phyloP scores from a whole-genome alignment of 768 basidiomycete species.

The Mycena crocata region DNA sequence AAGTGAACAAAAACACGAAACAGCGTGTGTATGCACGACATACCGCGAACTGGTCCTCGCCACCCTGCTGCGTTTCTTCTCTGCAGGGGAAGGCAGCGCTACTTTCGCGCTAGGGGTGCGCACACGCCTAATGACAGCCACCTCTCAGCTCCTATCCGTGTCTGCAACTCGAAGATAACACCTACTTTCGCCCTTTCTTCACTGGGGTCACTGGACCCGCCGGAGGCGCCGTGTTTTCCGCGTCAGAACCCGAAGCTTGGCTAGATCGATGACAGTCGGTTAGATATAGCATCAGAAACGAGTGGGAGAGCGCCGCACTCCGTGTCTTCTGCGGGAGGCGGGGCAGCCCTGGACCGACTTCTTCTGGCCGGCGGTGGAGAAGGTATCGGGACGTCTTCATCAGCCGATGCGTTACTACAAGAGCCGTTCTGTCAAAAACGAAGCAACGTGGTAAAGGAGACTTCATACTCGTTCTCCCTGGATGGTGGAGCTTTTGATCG shows the following conservation, averaged over 20 bases:
- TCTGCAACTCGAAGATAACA: background rate
- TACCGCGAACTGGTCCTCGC: background rate
- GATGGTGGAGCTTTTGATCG: conserved; percentile 12
- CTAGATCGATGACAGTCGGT: background rate
- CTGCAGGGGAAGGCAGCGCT: conserved; percentile 27
- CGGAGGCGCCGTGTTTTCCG: conserved; percentile 12
- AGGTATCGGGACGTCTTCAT: background rate
- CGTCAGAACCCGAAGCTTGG: conserved; percentile 9
- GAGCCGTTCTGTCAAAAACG: no score
- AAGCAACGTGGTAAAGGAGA: background rate
- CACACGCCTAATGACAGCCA: conserved; percentile 21
- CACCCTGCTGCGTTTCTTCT: conserved; percentile 22
- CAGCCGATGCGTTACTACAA: background rate
- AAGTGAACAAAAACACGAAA: background rate
- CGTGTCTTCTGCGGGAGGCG: conserved; percentile 2
- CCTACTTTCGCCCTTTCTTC: conserved; percentile 29
- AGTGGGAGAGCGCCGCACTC: background rate
- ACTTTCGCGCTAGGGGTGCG: conserved; percentile 25
- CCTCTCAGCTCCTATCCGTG: background rate
- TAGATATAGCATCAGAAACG: background rate
- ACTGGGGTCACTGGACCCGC: conserved; percentile 19
- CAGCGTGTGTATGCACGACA: background rate
- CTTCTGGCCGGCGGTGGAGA: background rate
- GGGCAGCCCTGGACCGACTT: background rate
- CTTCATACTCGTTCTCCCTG: background rate